These are phyloP conservation scores for Chytriomyces confervae DNA, from an alignment of 192 early-diverging fungal genomes.

Conservation along the genomic window DNA sequence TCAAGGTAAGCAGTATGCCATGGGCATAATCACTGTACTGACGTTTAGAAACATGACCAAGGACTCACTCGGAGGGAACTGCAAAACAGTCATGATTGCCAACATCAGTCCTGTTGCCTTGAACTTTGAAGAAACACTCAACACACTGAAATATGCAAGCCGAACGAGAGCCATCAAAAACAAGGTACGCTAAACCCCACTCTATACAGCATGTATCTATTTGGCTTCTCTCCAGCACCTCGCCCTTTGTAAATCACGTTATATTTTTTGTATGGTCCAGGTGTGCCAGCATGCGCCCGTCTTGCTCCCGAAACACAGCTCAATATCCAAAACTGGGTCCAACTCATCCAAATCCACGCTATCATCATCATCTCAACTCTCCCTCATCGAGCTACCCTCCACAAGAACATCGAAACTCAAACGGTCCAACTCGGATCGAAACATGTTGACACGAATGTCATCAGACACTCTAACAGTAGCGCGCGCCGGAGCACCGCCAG, in stretches of 20 bases:
- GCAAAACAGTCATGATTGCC: conserved; percentile 81
- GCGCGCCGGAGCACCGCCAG: background rate
- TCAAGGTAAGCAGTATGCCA: conserved; percentile 55
- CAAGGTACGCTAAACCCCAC: conserved; percentile 45
- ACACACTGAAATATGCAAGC: conserved; percentile 80
- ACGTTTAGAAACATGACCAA: conserved; percentile 34
- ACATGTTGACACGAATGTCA: background rate
- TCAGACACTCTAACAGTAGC: background rate
- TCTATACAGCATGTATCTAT: too few species aligned
- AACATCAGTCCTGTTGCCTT: conserved; percentile 69
- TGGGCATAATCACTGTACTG: background rate
- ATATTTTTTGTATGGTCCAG: too few species aligned
- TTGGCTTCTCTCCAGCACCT: too few species aligned
- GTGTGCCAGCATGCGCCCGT: background rate
- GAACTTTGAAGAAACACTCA: conserved; percentile 77
- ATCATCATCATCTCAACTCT: background rate
- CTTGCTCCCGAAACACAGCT: background rate
- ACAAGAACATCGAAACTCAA: background rate
- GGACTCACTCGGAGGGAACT: conserved; percentile 79
- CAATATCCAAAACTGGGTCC: background rate
- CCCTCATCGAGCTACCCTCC: background rate
- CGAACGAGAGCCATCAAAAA: conserved; percentile 75
- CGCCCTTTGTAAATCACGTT: too few species aligned
- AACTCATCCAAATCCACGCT: background rate
- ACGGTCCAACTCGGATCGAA: background rate